Percentiles rank a stretch among this genome's conserved stretches.
Conservation (phyloP, 78 protist genomes). For the Dictyostelium intermedium region DNA sequence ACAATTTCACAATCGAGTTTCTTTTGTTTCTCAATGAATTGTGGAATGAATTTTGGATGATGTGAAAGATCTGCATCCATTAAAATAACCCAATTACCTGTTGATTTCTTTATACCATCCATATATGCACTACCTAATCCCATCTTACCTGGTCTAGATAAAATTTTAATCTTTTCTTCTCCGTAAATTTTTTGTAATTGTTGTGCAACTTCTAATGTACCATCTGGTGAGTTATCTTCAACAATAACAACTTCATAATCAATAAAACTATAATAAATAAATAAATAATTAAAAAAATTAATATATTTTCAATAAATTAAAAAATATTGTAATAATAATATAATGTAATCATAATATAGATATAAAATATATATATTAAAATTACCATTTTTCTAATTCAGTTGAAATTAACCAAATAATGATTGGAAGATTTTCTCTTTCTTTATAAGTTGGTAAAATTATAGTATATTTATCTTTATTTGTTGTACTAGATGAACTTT, state of each 20-base stretch:
- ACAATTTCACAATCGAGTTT: conserved; percentile 88
- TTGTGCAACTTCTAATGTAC: conserved; percentile 88
- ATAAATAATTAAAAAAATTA: background rate
- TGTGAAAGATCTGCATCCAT: conserved; percentile 97
- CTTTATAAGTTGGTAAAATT: conserved; percentile 95
- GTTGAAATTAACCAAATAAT: conserved; percentile 79
- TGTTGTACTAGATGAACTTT: background rate
- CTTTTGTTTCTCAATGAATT: conserved; percentile 87
- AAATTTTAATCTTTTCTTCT: conserved; percentile 69
- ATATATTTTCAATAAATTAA: background rate
- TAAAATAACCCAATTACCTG: conserved; percentile 92
- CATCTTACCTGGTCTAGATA: conserved; percentile 89
- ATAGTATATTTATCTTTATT: conserved; percentile 87
- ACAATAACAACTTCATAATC: conserved; percentile 91
- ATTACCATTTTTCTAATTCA: conserved; percentile 50
- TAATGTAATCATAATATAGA: too few relatives aligned
- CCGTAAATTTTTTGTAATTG: conserved; percentile 89
- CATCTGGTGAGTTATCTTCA: conserved; percentile 94
- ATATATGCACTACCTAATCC: conserved; percentile 94
- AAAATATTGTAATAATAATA: too few relatives aligned
- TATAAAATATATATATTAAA: too few relatives aligned
- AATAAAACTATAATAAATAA: conserved; percentile 7
- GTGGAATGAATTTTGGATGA: conserved; percentile 95
- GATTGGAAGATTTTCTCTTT: conserved; percentile 94
- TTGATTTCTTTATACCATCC: conserved; percentile 88